phyloP scores from a whole-genome alignment of 768 basidiomycete genomes.

The Lanmaoa pseudosensibilis region DNA sequence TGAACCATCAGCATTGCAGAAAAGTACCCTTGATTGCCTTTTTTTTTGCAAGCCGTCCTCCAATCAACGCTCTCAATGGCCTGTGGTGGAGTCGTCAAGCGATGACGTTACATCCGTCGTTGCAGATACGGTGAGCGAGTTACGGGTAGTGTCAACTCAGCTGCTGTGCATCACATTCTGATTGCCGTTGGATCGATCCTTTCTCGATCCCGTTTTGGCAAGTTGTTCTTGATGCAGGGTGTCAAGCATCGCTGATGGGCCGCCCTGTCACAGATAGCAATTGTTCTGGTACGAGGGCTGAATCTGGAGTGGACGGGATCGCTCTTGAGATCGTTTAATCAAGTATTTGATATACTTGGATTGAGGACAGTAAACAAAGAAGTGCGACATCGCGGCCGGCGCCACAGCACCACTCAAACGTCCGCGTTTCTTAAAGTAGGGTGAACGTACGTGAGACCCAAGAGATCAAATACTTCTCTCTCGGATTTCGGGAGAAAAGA shows the following conservation, averaged over 20 bases:
- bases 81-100: no score
- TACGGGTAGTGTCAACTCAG: not conserved
- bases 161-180: not conserved
- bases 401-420: constrained; percentile 34
- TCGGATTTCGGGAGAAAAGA: constrained; percentile 62
- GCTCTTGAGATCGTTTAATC: not conserved
- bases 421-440: constrained; percentile 75
- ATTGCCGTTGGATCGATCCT: not conserved
- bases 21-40: no score
- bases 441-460: constrained; percentile 70
- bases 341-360: not conserved
- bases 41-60: no score
- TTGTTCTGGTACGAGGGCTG: not conserved
- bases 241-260: not conserved
- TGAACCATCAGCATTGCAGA: no score
- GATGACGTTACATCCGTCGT: no score
- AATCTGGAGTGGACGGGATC: not conserved
- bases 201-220: not conserved
- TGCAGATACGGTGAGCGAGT: no score
- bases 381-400: not conserved
- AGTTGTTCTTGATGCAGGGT: not conserved
- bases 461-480: constrained; percentile 66
- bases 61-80: no score
- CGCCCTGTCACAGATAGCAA: not conserved
- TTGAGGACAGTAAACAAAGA: not conserved